Conservation (phyloP, 352 stramenopile species). For the Phytopythium aichiense region DNA sequence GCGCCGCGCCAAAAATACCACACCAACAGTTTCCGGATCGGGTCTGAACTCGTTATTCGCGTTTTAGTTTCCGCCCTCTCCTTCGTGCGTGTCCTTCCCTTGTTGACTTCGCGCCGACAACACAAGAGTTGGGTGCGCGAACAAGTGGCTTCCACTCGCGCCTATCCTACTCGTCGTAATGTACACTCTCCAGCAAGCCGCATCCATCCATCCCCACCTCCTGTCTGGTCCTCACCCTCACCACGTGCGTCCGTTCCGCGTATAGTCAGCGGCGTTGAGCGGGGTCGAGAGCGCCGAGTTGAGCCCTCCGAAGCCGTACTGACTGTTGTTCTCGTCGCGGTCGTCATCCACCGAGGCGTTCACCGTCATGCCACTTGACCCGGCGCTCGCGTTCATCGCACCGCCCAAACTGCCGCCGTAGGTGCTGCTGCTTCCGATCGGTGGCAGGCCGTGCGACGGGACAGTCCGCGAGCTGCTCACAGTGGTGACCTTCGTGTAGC, state of each 20-base stretch:
- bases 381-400: conserved; percentile 13
- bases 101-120: not conserved
- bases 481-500: conserved; percentile 81
- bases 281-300: conserved; percentile 11
- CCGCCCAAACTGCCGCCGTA: conserved; percentile 13
- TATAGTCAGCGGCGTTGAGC: conserved; percentile 4
- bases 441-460: conserved; percentile 20
- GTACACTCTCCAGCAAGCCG: conserved; percentile 1
- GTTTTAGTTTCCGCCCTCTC: not conserved
- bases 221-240: conserved; percentile 9
- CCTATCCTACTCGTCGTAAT: conserved; percentile 8
- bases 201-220: not conserved
- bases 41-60: not conserved
- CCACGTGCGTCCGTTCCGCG: conserved; percentile 11
- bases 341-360: conserved; percentile 1
- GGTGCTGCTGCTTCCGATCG: conserved; percentile 21
- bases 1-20: not conserved
- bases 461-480: conserved; percentile 21
- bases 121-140: not conserved
- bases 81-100: not conserved
- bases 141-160: not conserved
- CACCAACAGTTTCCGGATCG: not conserved
- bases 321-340: conserved; percentile 3
- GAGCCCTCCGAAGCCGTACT: conserved; percentile 5
- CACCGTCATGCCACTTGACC: conserved; percentile 11